These are phyloP conservation scores for Wickerhamomyces queroliae DNA, from an alignment of 805 yeast genomes.

Conservation along the genomic window DNA sequence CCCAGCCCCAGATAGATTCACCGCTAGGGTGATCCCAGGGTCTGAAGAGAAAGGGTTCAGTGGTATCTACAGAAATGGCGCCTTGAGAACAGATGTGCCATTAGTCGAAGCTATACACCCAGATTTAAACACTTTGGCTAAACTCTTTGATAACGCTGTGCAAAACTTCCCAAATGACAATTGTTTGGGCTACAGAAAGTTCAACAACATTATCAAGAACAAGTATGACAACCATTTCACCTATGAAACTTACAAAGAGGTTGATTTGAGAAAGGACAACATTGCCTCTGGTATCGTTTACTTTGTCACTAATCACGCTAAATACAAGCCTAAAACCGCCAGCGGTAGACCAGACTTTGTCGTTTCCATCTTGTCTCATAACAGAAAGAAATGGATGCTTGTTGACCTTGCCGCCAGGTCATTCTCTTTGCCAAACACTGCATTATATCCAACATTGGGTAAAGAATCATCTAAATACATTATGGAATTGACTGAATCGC, in stretches of 20 bases:
- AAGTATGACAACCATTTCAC: conserved; percentile 19
- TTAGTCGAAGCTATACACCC: conserved; percentile 29
- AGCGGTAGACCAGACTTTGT: conserved; percentile 33
- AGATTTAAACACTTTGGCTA: conserved; percentile 32
- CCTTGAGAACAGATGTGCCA: not conserved
- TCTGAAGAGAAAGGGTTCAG: conserved; percentile 5
- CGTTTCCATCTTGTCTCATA: conserved; percentile 47
- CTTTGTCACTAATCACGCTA: conserved; percentile 15
- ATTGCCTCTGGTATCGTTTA: conserved; percentile 36
- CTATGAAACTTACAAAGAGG: conserved; percentile 23
- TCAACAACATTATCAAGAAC: conserved; percentile 14
- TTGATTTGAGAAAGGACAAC: conserved; percentile 25
- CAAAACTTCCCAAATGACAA: conserved; percentile 19
- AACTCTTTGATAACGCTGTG: conserved; percentile 31
- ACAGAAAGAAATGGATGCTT: conserved; percentile 59
- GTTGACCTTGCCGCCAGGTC: conserved; percentile 60
- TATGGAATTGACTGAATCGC: conserved; percentile 51
- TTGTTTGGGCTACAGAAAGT: conserved; percentile 33
- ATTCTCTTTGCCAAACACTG: conserved; percentile 43
- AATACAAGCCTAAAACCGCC: conserved; percentile 5
- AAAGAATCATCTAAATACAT: conserved; percentile 57
- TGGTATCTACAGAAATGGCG: conserved; percentile 6
- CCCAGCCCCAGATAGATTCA: not conserved
- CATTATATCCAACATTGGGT: conserved; percentile 50
- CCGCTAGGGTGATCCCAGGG: conserved; percentile 1